Conservation (phyloP, 2,329 filamentous ascomycete species). For the Trichoderma sp. region DNA sequence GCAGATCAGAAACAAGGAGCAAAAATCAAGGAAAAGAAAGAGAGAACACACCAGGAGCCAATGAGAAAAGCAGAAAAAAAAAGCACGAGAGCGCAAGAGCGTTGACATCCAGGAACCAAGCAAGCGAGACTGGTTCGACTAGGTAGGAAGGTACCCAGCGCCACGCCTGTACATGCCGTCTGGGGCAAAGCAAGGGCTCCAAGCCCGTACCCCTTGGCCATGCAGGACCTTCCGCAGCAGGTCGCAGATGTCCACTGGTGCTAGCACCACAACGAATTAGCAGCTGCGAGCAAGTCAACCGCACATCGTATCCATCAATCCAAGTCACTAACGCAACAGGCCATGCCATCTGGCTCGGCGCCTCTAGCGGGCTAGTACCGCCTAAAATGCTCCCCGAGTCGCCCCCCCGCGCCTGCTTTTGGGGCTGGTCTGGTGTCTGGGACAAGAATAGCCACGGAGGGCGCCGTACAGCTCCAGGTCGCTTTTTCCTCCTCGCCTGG, state of each 20-base stretch:
- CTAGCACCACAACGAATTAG: not conserved
- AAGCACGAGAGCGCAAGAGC: not conserved
- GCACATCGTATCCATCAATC: not conserved
- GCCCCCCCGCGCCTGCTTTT: constrained; percentile 6
- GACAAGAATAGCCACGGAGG: constrained; percentile 9
- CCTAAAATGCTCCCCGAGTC: constrained; percentile 9
- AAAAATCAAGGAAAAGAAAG: not conserved
- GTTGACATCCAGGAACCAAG: constrained; percentile 15
- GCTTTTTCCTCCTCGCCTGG: constrained; percentile 3
- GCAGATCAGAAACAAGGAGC: not conserved
- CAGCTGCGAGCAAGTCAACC: not conserved
- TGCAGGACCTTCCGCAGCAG: not conserved
- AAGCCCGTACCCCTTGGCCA: not conserved
- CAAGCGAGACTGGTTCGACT: constrained; percentile 10
- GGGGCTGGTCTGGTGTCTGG: not conserved
- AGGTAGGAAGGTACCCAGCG: constrained; percentile 9
- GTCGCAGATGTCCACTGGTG: not conserved
- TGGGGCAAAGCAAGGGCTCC: not conserved
- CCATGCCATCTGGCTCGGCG: not conserved
- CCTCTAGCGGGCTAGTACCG: constrained; percentile 9
- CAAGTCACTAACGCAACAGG: not conserved
- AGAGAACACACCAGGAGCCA: not conserved
- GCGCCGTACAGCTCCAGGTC: constrained; percentile 3
- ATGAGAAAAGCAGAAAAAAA: not conserved
- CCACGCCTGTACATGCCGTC: not conserved